Percentiles rank a stretch among this genome's conserved stretches.
Evolutionary conservation across 75 land plant species (phyloP).

Genomic region (Picea glauca): DNA sequence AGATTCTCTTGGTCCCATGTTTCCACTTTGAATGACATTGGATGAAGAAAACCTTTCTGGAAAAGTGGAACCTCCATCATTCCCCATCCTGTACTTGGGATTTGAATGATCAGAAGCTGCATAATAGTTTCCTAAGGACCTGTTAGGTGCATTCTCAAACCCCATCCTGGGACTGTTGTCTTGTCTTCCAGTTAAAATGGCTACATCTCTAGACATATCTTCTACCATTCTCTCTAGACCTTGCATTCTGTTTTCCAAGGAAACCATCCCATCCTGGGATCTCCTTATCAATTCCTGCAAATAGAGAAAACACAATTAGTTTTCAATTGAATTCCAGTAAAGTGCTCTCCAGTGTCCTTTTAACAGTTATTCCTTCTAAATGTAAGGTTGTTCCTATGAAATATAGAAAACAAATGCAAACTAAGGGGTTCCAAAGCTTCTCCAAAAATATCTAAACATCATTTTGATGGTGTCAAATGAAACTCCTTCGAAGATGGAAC

Average conservation of each 20-base stretch:
- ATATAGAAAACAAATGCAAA: no score
- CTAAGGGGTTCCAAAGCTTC: no score
- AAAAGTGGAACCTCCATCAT: slow-evolving; percentile 38
- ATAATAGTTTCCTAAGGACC: slow-evolving; percentile 40
- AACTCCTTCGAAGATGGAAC: no score
- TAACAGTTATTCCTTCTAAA: neutral
- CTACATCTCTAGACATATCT: slow-evolving; percentile 73
- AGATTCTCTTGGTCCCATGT: slow-evolving; percentile 39
- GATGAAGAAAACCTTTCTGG: slow-evolving; percentile 42
- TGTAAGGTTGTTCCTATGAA: neutral
- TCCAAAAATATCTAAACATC: no score
- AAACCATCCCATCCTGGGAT: slow-evolving; percentile 84
- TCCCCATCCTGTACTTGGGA: slow-evolving; percentile 40
- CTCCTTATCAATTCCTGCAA: slow-evolving; percentile 92
- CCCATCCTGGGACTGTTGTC: slow-evolving; percentile 29
- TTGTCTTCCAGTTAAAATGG: slow-evolving; percentile 46
- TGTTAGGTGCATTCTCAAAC: slow-evolving; percentile 45
- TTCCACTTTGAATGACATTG: slow-evolving; percentile 26
- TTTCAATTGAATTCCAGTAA: neutral
- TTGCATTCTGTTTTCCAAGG: slow-evolving; percentile 79
- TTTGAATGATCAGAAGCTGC: slow-evolving; percentile 48
- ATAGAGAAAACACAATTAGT: neutral
- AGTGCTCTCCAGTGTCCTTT: neutral
- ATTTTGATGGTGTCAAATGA: no score
- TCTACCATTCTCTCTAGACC: slow-evolving; percentile 93